A percentile compares a stretch with the other conserved stretches of the same genome.
Evolutionary conservation across 306 rosid genomes (phyloP).

Genomic region (Luffa aegyptiaca): DNA sequence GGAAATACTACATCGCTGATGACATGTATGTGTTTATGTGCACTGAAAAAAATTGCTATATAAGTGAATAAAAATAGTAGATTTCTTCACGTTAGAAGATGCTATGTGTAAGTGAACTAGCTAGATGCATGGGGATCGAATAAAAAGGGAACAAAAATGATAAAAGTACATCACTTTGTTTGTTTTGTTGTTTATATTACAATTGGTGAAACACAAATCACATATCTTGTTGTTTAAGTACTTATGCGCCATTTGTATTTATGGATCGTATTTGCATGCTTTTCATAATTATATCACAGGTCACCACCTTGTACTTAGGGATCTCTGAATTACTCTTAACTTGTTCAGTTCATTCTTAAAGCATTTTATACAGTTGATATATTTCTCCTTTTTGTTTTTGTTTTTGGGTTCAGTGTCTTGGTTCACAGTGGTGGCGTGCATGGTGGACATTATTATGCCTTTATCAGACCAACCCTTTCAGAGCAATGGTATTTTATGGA

Average conservation of each 20-base stretch:
- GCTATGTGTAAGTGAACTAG: not conserved
- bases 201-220: not conserved
- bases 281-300: not conserved
- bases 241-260: not conserved
- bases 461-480: constrained; percentile 91
- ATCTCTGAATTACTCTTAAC: not conserved
- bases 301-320: not conserved
- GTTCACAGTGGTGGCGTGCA: constrained; percentile 99
- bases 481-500: constrained; percentile 59
- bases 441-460: constrained; percentile 97
- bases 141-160: not conserved
- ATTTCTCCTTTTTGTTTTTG: not conserved
- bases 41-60: not conserved
- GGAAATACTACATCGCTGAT: not conserved
- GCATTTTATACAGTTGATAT: constrained; percentile 13
- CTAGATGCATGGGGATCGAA: not conserved
- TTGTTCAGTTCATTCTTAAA: not conserved
- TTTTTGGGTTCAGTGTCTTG: constrained; percentile 59
- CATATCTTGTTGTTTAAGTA: not conserved
- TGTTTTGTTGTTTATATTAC: not conserved
- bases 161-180: not conserved
- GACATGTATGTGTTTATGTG: not conserved
- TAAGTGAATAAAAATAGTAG: not conserved
- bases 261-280: not conserved
- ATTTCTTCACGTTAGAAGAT: not conserved